A percentile compares a stretch with the other conserved stretches of the same genome.
Conservation (phyloP, 768 basidiomycete species). For the Mycena vulgaris region DNA sequence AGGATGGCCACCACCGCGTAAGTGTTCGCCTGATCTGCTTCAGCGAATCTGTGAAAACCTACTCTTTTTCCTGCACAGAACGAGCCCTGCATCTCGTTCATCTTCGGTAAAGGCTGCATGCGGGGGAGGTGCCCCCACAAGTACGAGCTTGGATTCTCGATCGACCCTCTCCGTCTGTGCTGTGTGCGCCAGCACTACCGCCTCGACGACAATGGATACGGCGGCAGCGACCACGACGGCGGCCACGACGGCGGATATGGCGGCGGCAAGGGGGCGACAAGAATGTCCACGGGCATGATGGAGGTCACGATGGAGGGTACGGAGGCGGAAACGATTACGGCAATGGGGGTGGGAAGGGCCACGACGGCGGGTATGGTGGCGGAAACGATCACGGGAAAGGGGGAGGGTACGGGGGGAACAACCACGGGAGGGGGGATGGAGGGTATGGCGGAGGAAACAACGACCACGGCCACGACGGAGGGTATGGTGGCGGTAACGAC, state of each 20-base stretch:
- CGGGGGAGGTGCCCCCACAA: slow-evolving; percentile 10
- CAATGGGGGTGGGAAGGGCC: not conserved
- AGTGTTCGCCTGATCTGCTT: not conserved
- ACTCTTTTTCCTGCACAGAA: not conserved
- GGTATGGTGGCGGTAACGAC: too few relatives aligned
- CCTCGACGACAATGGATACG: not conserved
- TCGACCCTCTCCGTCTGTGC: too few relatives aligned
- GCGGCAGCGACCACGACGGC: not conserved
- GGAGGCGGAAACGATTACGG: not conserved
- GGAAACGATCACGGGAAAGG: not conserved
- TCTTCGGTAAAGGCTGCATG: not conserved
- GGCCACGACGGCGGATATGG: too few relatives aligned
- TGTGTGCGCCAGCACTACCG: too few relatives aligned
- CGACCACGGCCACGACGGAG: too few relatives aligned
- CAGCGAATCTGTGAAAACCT: not conserved
- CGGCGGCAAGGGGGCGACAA: not conserved
- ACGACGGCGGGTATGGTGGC: not conserved
- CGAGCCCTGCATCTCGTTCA: slow-evolving; percentile 15
- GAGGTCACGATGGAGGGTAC: not conserved
- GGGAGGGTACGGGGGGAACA: not conserved
- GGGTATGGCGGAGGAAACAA: too few relatives aligned
- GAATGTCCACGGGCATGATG: not conserved
- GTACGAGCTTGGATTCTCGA: slow-evolving; percentile 19
- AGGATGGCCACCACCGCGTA: not conserved
- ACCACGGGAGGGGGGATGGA: not conserved